Base-by-base conservation (phyloP, 1,284 basidiomycete genomes). In the Tilletia horrida region DNA sequence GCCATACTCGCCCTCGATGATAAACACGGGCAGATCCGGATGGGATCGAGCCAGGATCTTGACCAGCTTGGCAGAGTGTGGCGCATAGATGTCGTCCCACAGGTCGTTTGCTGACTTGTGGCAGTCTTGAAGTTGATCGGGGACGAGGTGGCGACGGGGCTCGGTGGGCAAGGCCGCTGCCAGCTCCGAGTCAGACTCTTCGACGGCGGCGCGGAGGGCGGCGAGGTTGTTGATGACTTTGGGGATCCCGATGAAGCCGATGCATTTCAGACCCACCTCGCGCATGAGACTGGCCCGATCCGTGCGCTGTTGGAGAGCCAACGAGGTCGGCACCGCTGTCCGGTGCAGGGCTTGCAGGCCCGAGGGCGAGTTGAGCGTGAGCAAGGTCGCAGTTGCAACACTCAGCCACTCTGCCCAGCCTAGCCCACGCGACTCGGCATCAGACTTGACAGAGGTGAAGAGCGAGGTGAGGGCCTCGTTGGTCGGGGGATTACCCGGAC, bases 21-120 rank as follows among this genome's bases (percentile, higher is more conserved):
- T 96, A 85, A 95, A 95, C 69, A 90, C 83, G 71, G 71, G 85
- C 25, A 87, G 82, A 75, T 87, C 86, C 1, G 86, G 86, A 77
- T 87, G 86, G 13, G 92, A 92, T 62, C 87, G 86, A 78, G 87
- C 88, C 71, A 98, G 87, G 84, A 96, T 97, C 83, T 87, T 84
- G 83, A 93, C 86, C 76, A 98, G 88, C 84, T 96, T 97, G 83
- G 87, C 87, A 78, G 88, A 88, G 84, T 93, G 90, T 73, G 93
- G 93, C 76, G 88, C 85, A 84, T 98, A 98, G 83, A 98, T 94
- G 69, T 89, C 88, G 81, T 90, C 87, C 92, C 94, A 98, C 2
- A 81, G 67, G 21, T 21, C 61, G 59, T 73, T 70, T 8, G 77
- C 80, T 0, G 79, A 76, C 55, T 71, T 69, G 59, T 75, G 68